Evolutionary conservation across 805 yeast species (phyloP), one percentile per base, ranked within the genome.

Genomic region (Priceomyces melissophilus): DNA sequence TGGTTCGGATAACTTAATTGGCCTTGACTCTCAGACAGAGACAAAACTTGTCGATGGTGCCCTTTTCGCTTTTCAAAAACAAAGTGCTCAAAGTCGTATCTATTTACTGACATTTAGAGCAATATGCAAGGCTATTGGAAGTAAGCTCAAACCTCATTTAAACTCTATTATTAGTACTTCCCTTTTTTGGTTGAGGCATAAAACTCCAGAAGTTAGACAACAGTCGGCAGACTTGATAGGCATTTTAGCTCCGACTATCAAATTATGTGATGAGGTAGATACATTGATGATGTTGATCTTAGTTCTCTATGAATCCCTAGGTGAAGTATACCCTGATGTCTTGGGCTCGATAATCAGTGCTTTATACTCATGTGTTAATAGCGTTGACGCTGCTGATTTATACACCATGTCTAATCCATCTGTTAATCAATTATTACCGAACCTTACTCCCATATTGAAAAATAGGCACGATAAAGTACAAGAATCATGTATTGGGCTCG

Each of bases 261-360:
- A 77, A 48, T 56, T 67, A 10, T 85, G 96, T 57, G 76, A 73
- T 7, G 54, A 53, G 14, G 63, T 55, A 14, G 84, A 86, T 53
- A 62, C 86, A 39, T 56, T 91, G 46, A 73, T 73, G 41, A 84
- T 84, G 51, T 65, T 91, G 40, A 81, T 89, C 4, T 75, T 85
- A 15, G 82, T 90, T 11, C 66, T 93, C 27, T 88, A 84, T 58
- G 99, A 93, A 59, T 84, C 93, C 10, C 70, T 93, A 8, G 99
- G 99, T 13, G 99, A 93, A 57, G 91, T 84, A 4, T 88, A 81
- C 49, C 99, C 99, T 0, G 96, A 89, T 39, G 97, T 89, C 2
- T 67, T 93, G 35, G 97, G 96, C 0, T 85, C 96, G 0, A 75
- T 91, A 2, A 65, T 93, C 11, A 76, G 76, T 12, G 96, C 96